A percentile compares a stretch with the other conserved stretches of the same genome.
Conservation (phyloP, 768 basidiomycete species). For the Russula griseocarnosa region DNA sequence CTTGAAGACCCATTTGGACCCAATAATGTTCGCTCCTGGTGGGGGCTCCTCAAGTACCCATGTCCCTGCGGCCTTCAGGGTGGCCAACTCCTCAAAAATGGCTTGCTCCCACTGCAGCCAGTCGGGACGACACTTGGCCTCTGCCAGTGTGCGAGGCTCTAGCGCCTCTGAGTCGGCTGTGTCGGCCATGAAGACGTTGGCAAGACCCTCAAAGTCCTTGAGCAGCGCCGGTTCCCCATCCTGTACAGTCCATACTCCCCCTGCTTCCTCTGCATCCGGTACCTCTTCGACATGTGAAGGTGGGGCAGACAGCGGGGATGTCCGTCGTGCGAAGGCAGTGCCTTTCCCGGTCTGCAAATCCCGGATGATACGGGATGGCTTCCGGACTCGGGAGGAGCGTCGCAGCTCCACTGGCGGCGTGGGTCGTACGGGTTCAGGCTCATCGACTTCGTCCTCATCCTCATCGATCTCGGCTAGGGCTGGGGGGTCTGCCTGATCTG, state of each 20-base stretch:
- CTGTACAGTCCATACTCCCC: background rate
- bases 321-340: no score
- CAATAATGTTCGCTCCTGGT: background rate
- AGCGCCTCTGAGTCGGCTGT: background rate
- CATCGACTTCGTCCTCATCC: no score
- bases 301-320: no score
- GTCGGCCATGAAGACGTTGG: background rate
- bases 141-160: background rate
- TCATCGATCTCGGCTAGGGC: no score
- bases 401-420: no score
- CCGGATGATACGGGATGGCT: no score
- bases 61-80: background rate
- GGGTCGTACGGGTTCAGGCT: no score
- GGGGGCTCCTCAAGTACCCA: background rate
- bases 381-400: no score
- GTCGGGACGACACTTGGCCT: background rate
- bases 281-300: background rate
- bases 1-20: slow-evolving; percentile 34
- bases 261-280: background rate
- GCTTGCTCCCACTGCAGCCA: background rate
- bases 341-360: no score
- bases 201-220: background rate
- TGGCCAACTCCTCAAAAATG: background rate
- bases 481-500: no score
- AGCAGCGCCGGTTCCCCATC: background rate